Evolutionary conservation across 352 stramenopile genomes (phyloP).

Genomic region (Phytopythium boreale): DNA sequence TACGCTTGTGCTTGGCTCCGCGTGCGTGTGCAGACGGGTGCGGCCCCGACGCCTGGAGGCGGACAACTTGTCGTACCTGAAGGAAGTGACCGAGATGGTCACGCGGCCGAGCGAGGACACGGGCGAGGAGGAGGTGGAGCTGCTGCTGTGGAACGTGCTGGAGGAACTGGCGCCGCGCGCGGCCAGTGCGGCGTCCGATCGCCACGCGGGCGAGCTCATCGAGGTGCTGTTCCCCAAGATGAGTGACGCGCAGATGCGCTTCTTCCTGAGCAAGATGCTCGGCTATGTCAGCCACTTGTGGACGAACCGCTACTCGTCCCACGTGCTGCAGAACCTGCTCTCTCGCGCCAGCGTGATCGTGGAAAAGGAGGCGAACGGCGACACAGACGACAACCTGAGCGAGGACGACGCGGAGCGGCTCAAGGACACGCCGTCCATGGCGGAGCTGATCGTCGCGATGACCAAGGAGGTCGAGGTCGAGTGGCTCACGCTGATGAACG

Average conservation of each 20-base stretch:
- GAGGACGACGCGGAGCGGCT: conserved; percentile 61
- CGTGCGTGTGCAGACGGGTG: conserved; percentile 49
- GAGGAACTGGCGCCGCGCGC: conserved; percentile 73
- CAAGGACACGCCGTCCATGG: conserved; percentile 60
- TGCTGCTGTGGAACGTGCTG: conserved; percentile 81
- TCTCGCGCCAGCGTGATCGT: conserved; percentile 57
- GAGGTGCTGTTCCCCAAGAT: conserved; percentile 75
- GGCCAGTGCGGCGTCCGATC: conserved; percentile 71
- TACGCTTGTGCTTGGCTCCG: not conserved
- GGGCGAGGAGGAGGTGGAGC: conserved; percentile 48
- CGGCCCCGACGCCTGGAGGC: conserved; percentile 71
- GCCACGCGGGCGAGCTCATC: conserved; percentile 65
- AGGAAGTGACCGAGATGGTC: conserved; percentile 81
- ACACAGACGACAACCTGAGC: conserved; percentile 17
- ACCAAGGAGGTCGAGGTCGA: conserved; percentile 71
- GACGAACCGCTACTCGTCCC: conserved; percentile 87
- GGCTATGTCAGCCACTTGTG: conserved; percentile 80
- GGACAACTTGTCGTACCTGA: conserved; percentile 78
- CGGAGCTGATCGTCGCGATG: conserved; percentile 69
- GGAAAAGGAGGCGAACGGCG: conserved; percentile 27
- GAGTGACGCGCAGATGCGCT: conserved; percentile 66
- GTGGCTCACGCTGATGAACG: conserved; percentile 85
- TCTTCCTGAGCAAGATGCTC: conserved; percentile 75
- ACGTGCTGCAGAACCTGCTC: conserved; percentile 77
- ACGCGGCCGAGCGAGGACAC: conserved; percentile 45